Base-by-base conservation (phyloP, 495 filamentous ascomycete genomes). In the Podospora tetraspora region DNA sequence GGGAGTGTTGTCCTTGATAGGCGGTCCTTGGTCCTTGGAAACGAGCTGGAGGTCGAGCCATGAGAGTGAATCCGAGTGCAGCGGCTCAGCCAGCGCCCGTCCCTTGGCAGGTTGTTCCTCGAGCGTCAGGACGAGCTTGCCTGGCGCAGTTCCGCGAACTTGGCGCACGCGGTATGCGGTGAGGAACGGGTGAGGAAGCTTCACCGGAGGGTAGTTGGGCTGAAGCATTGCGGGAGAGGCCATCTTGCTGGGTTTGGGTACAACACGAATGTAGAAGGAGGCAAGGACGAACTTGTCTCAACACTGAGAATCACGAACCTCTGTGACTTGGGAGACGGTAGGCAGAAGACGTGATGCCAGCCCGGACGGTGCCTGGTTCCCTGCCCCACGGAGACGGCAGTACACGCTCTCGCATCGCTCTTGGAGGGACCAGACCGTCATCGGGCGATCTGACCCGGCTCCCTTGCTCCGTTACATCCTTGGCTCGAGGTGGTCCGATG, bases 171-270 rank as follows among this genome's bases (percentile, higher is more conserved):
- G 59, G 62, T 81, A 81, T 27, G 75, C 66, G n/a, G 78, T 79
- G 3, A 77, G 74, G 57, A 78, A 81, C 0, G 79, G 79, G 61
- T 81, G 78, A 22, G 79, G 79, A 23, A 81, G 77, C 73, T 75
- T 78, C 16, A 72, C 64, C 57, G 61, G 70, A 16, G 70, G 67
- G 57, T 72, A 72, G 5, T 68, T 69, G 19, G 63, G 32, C 9
- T 59, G 59, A 21, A 27, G 27, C 29, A 43, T 62, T 22, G 43
- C 12, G 0, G 56, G 34, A 10, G 65, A 37, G 25, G 63, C 34
- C 62, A 67, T 69, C 24, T 13, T 56, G 62, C 5, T 16, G 58
- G 12, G 11, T 60, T 11, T 25, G 11, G 32, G n/a, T n/a, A n/a
- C n/a, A n/a, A n/a, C n/a, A n/a, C n/a, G n/a, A n/a, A n/a, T n/a